Percentiles rank a stretch among this genome's conserved stretches.
These are phyloP conservation scores for Fusarium verrucosum DNA, from an alignment of 2,329 filamentous ascomycete genomes.

Conservation along the genomic window DNA sequence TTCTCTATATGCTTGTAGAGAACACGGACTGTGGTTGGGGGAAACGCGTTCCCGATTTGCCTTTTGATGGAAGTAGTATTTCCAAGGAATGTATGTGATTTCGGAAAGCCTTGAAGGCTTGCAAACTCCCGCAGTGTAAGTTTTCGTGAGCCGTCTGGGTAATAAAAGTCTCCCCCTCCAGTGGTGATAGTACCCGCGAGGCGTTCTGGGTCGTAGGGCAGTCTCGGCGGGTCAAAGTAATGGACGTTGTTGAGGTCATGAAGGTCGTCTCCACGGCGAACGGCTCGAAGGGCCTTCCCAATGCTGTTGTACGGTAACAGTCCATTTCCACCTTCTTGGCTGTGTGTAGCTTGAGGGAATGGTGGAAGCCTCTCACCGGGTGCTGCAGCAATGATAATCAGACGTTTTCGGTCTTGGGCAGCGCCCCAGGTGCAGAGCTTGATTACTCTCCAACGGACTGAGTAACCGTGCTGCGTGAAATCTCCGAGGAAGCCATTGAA, in stretches of 20 bases:
- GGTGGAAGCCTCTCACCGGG: conserved; percentile 75
- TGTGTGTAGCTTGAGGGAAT: conserved; percentile 72
- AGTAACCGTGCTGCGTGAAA: conserved; percentile 73
- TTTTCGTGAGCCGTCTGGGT: conserved; percentile 69
- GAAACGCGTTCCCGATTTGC: conserved; percentile 84
- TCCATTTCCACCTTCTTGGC: conserved; percentile 48
- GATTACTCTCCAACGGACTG: conserved; percentile 73
- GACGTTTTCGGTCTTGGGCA: conserved; percentile 59
- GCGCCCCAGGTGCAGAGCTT: conserved; percentile 61
- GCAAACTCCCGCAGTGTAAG: conserved; percentile 76
- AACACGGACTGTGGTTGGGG: conserved; percentile 64
- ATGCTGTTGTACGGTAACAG: conserved; percentile 57
- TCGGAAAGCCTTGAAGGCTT: conserved; percentile 74
- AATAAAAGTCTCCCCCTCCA: conserved; percentile 68
- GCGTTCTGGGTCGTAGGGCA: conserved; percentile 57
- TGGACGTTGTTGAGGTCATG: conserved; percentile 51
- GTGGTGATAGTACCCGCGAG: conserved; percentile 71
- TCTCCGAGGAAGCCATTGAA: conserved; percentile 70
- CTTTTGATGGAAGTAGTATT: conserved; percentile 57
- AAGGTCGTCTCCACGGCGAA: conserved; percentile 49
- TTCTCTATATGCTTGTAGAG: conserved; percentile 59
- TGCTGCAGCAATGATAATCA: conserved; percentile 67
- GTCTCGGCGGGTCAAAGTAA: conserved; percentile 43
- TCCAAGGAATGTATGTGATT: conserved; percentile 64
- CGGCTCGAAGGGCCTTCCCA: conserved; percentile 51